phyloP scores from a whole-genome alignment of 257 asterid genomes.

The Solanum arcanum region DNA sequence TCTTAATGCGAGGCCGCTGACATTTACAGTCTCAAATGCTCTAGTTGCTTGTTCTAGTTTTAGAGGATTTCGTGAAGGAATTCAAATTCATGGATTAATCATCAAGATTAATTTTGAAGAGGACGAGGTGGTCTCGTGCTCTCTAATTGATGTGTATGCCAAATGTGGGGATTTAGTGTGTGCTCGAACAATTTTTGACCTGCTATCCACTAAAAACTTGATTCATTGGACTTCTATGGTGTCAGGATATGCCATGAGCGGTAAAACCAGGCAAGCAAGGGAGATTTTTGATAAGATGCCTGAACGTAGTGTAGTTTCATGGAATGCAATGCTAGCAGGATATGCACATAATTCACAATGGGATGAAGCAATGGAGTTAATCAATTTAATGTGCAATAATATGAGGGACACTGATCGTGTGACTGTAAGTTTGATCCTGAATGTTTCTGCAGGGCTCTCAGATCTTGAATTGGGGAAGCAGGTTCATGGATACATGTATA shows the following conservation, averaged over 20 bases:
- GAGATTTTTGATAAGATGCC: conserved; percentile 59
- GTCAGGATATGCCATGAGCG: conserved; percentile 42
- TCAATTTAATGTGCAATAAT: conserved; percentile 34
- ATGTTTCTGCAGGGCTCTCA: conserved; percentile 43
- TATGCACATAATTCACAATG: conserved; percentile 37
- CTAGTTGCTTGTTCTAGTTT: conserved; percentile 56
- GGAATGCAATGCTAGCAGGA: conserved; percentile 80
- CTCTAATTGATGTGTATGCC: conserved; percentile 50
- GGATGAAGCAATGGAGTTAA: conserved; percentile 60
- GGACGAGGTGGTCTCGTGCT: conserved; percentile 49
- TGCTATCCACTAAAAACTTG: conserved; percentile 34
- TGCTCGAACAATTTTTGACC: conserved; percentile 38
- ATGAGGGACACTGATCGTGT: conserved; percentile 38
- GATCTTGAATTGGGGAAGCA: conserved; percentile 68
- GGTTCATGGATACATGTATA: conserved; percentile 56
- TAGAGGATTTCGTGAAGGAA: conserved; percentile 38
- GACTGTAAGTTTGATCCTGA: conserved; percentile 49
- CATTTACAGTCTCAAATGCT: conserved; percentile 61
- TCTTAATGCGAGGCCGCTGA: conserved; percentile 41
- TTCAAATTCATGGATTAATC: conserved; percentile 61
- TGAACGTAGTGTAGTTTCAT: conserved; percentile 43
- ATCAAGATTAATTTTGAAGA: conserved; percentile 36
- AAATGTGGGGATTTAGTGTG: conserved; percentile 54
- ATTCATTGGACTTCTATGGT: conserved; percentile 53
- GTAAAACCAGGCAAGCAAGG: conserved; percentile 41